Base-by-base conservation (phyloP, 2,329 filamentous ascomycete species). In the Parascedosporium putredinis region DNA sequence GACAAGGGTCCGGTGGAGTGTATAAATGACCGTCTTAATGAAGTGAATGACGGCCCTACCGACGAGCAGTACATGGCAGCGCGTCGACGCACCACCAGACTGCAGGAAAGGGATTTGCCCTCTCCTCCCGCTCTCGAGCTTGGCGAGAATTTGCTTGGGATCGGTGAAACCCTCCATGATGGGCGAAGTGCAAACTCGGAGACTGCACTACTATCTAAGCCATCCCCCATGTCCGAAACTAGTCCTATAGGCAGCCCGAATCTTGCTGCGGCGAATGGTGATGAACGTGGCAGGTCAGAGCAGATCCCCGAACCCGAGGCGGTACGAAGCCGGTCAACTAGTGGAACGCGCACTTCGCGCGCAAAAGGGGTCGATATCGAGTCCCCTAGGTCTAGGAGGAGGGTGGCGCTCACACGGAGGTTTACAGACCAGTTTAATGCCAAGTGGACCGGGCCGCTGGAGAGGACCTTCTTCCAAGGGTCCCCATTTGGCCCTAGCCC, bases 1-100 rank as follows among this genome's bases (percentile, higher is more conserved):
- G 60, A 63, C 3, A 75, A 74, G 22, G 79, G 79, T 0, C 77
- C 78, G 0, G 72, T 79, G 6, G 62, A 61, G 16, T 82, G 78
- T 53, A 58, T 83, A 4, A 67, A 68, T 10, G 74, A 79, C 50
- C 65, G 79, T 10, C 54, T 83, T 14, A 72, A 53, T 56, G 2
- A 58, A 58, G 50, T 38, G 2, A 38, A 45, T 27, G 48, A 50
- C 10, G 48, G 40, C 5, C 40, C 48, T 3, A 31, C 27, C 6
- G 48, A 50, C 18, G 40, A 9, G 6, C 48, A 50, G 29, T 45
- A 45, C 23, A 23, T 50, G n/a, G 42, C 48, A 3, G 33, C 40
- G n/a, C 27, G 42, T 3, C 40, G 48, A 6, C 25, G 40, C 14
- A 45, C 48, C 16, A 25, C 42, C 5, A 36, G 27, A n/a, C 16